These are phyloP conservation scores for Priceomyces carsonii DNA, from an alignment of 805 yeast species.

Conservation along the genomic window DNA sequence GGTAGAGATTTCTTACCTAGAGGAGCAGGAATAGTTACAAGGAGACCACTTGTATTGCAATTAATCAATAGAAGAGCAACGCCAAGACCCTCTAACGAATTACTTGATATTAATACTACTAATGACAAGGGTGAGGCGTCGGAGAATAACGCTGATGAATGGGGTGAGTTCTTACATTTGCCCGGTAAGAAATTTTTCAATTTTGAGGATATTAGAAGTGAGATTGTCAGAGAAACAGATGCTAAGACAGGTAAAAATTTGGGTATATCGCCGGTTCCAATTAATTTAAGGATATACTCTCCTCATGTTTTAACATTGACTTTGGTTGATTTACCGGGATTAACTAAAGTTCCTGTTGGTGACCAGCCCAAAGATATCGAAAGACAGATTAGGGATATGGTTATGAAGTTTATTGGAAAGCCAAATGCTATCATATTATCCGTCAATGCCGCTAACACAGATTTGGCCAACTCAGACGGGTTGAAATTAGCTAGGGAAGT, in stretches of 20 bases:
- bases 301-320: conserved; percentile 94
- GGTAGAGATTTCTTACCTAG: conserved; percentile 90
- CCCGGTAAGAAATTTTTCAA: conserved; percentile 87
- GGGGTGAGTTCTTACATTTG: conserved; percentile 96
- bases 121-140: conserved; percentile 49
- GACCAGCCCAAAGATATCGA: conserved; percentile 98
- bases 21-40: conserved; percentile 90
- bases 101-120: conserved; percentile 44
- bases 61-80: conserved; percentile 65
- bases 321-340: conserved; percentile 93
- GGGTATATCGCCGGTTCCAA: conserved; percentile 91
- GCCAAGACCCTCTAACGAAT: conserved; percentile 25
- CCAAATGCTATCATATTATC: conserved; percentile 95
- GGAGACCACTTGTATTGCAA: conserved; percentile 84
- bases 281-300: conserved; percentile 87
- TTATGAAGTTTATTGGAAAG: conserved; percentile 88
- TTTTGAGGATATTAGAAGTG: conserved; percentile 85
- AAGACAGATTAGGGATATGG: conserved; percentile 88
- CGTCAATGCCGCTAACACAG: conserved; percentile 95
- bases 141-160: conserved; percentile 79
- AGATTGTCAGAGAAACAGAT: conserved; percentile 90
- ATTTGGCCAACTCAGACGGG: conserved; percentile 96
- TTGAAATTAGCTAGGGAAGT: conserved; percentile 95
- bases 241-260: conserved; percentile 76
- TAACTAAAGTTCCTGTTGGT: conserved; percentile 98